Conservation (phyloP, 163 green algal genomes). For the Chlamydomonas reinhardtii region DNA sequence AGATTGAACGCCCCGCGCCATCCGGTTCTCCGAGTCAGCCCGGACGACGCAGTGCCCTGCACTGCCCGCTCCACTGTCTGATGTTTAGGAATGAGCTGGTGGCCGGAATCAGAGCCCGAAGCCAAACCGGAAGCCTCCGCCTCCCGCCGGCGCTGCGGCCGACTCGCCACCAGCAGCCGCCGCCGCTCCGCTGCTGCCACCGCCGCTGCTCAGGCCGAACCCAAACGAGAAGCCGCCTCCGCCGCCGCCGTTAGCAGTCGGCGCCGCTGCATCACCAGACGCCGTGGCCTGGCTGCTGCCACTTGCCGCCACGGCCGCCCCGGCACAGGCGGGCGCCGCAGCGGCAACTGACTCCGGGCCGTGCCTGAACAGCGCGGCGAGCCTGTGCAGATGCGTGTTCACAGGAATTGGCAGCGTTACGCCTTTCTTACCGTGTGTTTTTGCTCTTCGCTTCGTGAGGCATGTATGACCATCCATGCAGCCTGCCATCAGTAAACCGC, state of each 20-base stretch:
- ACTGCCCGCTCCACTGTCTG: too few relatives aligned
- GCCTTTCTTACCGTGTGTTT: too few relatives aligned
- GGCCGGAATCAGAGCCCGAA: background rate
- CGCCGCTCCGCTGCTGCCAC: background rate
- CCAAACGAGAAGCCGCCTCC: constrained; percentile 25
- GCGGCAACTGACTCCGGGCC: background rate
- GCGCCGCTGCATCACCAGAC: background rate
- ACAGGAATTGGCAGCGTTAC: too few relatives aligned
- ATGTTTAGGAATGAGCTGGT: too few relatives aligned
- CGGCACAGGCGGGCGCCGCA: background rate
- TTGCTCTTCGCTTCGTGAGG: too few relatives aligned
- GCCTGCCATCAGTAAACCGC: too few relatives aligned
- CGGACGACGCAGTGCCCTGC: too few relatives aligned
- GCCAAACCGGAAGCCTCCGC: constrained; percentile 8
- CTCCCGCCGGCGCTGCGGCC: background rate
- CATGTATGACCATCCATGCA: too few relatives aligned
- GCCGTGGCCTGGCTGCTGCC: background rate
- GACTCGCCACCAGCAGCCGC: background rate
- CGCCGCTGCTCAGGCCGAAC: constrained; percentile 2
- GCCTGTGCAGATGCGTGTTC: background rate
- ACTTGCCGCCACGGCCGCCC: background rate
- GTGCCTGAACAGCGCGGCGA: constrained; percentile 30
- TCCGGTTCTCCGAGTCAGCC: too few relatives aligned
- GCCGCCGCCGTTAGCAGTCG: too few relatives aligned
- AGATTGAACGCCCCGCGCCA: too few relatives aligned